Base-by-base conservation (phyloP, 169 alveolate genomes). In the Haemoproteus tartakovskyi region DNA sequence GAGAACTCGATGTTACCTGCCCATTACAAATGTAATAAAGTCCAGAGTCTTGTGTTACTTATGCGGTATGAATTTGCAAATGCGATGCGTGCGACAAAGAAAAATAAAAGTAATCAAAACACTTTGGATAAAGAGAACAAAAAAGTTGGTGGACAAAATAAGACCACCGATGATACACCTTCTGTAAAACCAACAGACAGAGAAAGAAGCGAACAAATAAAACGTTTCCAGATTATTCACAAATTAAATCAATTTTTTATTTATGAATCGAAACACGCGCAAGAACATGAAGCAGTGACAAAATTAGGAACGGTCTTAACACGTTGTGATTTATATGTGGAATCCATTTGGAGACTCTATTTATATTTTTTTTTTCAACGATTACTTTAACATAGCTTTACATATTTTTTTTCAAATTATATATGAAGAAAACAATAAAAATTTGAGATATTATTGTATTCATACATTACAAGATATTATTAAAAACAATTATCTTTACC, bases 371-470 rank as follows among this genome's bases (percentile, higher is more conserved):
- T 60, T 52, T 74, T 74, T 56, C 59, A 74, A 21, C 63, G 59
- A 18, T 33, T 74, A 45, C 48, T 56, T 74, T 50, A 22, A 9
- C 24, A 36, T 74, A 56, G 48, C 60, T n/a, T 61, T 74, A 11
- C 51, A 56, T 33, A 74, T 45, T 29, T 51, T 74, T 37, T 74
- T 74, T 61, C 59, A 74, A 48, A 74, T 74, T 3, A 18, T 74
- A 36, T 74, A 74, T 43, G 84, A 74, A 56, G 45, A 74, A 29
- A 61, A 41, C 21, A 74, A 57, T 61, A 74, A 57, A 30, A 74
- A 74, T 21, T 50, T 74, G 30, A 56, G 84, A 22, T 74, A 74
- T 14, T 74, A 74, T n/a, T 57, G 84, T 30, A 74, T 74, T n/a
- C 59, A 74, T 8, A 74, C 59, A 56, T 57, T 74, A 27, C 54